Conservation (phyloP, 306 rosid species). For the Psophocarpus tetragonolobus region DNA sequence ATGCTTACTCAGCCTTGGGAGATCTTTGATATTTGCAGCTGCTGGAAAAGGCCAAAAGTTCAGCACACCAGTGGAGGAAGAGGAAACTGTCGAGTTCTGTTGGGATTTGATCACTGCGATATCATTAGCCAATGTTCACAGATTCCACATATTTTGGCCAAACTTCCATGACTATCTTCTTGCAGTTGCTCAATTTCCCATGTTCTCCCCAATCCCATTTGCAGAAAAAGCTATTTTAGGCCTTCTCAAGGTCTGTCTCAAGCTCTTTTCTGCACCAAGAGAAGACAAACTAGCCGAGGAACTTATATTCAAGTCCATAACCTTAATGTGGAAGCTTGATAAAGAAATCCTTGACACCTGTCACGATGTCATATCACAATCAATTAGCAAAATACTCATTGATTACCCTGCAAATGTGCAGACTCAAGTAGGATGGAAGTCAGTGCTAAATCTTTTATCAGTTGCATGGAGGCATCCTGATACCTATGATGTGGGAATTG, state of each 20-base stretch:
- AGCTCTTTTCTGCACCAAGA: constrained; percentile 51
- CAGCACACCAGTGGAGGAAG: constrained; percentile 88
- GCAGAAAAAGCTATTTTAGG: constrained; percentile 70
- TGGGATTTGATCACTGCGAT: constrained; percentile 83
- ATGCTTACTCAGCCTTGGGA: constrained; percentile 69
- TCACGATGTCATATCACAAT: constrained; percentile 53
- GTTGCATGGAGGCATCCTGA: constrained; percentile 71
- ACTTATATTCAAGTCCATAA: constrained; percentile 83
- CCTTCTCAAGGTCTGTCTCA: constrained; percentile 68
- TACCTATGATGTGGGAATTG: constrained; percentile 69
- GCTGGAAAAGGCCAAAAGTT: constrained; percentile 97
- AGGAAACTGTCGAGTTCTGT: constrained; percentile 86
- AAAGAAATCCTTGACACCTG: constrained; percentile 81
- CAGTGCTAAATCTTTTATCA: constrained; percentile 69
- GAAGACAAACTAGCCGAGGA: constrained; percentile 70
- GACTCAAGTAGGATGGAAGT: constrained; percentile 78
- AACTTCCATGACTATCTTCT: constrained; percentile 67
- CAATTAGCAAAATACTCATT: constrained; percentile 54
- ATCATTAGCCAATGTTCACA: constrained; percentile 53
- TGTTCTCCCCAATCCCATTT: constrained; percentile 85
- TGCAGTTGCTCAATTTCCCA: constrained; percentile 76
- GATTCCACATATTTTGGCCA: constrained; percentile 78
- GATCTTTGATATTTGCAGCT: constrained; percentile 74
- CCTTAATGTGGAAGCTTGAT: constrained; percentile 90
- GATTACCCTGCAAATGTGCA: constrained; percentile 79